phyloP scores from a whole-genome alignment of 2,329 filamentous ascomycete species.

The Allantophomopsis lycopodina region DNA sequence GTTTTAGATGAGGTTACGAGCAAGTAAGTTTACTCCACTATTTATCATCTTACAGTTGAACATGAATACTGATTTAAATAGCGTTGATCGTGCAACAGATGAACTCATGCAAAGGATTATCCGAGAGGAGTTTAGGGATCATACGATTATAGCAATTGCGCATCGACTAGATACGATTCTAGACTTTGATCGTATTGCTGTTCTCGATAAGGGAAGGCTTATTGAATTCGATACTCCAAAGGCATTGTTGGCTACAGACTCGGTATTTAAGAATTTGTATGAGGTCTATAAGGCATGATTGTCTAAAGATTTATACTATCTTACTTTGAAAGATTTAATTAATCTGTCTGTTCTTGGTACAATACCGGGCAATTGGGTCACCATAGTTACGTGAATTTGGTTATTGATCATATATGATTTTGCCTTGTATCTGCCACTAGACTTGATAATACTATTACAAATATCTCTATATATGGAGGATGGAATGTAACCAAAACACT shows the following conservation, averaged over 20 bases:
- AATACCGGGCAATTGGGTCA: too few relatives aligned
- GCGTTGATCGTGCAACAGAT: slow-evolving; percentile 41
- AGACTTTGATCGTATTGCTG: slow-evolving; percentile 33
- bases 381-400: too few relatives aligned
- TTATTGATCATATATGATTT: too few relatives aligned
- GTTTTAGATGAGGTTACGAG: slow-evolving; percentile 27
- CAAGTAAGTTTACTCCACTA: slow-evolving; percentile 7
- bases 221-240: slow-evolving; percentile 78
- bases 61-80: slow-evolving; percentile 10
- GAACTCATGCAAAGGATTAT: slow-evolving; percentile 38
- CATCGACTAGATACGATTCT: slow-evolving; percentile 26
- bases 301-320: too few relatives aligned
- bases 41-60: background rate
- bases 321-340: too few relatives aligned
- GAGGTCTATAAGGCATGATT: slow-evolving; percentile 22
- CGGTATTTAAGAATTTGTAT: slow-evolving; percentile 46
- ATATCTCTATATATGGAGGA: too few relatives aligned
- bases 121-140: slow-evolving; percentile 32
- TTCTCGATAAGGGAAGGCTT: slow-evolving; percentile 40
- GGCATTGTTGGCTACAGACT: slow-evolving; percentile 40
- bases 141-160: slow-evolving; percentile 32
- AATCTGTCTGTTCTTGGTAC: too few relatives aligned
- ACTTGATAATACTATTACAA: too few relatives aligned
- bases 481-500: too few relatives aligned
- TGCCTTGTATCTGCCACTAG: too few relatives aligned